Conservation (phyloP, 2,329 filamentous ascomycete genomes). For the Leptographium lundbergii region DNA sequence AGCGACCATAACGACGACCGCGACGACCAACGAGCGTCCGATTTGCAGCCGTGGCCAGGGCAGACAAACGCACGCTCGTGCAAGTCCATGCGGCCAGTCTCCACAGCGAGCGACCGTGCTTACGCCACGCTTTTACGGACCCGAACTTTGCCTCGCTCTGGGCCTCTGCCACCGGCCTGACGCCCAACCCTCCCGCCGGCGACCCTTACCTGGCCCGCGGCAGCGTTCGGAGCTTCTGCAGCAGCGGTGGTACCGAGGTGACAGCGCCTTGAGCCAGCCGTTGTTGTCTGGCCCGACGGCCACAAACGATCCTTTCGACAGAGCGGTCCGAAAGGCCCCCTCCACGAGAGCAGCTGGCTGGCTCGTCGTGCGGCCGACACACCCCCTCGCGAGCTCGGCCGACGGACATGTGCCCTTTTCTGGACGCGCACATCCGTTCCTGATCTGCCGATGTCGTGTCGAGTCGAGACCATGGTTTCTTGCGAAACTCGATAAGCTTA, state of each 20-base stretch:
- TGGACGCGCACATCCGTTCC: not conserved
- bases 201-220: no score
- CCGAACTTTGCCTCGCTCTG: not conserved
- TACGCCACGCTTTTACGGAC: not conserved
- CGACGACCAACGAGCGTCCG: not conserved
- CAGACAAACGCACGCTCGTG: not conserved
- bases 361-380: no score
- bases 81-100: not conserved
- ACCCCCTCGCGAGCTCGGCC: no score
- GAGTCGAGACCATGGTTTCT: not conserved
- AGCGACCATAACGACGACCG: not conserved
- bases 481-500: not conserved
- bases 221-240: not conserved
- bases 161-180: not conserved
- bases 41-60: not conserved
- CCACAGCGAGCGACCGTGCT: not conserved
- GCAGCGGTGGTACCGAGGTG: not conserved
- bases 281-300: not conserved
- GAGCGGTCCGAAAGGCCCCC: not conserved
- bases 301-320: not conserved
- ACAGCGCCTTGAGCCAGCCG: not conserved
- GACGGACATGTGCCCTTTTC: not conserved
- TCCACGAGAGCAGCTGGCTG: not conserved
- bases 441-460: slow-evolving; percentile 18
- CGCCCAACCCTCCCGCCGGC: not conserved